These are phyloP conservation scores for Neodidymelliopsis sp. DNA, from an alignment of 2,329 filamentous ascomycete species.

Conservation along the genomic window DNA sequence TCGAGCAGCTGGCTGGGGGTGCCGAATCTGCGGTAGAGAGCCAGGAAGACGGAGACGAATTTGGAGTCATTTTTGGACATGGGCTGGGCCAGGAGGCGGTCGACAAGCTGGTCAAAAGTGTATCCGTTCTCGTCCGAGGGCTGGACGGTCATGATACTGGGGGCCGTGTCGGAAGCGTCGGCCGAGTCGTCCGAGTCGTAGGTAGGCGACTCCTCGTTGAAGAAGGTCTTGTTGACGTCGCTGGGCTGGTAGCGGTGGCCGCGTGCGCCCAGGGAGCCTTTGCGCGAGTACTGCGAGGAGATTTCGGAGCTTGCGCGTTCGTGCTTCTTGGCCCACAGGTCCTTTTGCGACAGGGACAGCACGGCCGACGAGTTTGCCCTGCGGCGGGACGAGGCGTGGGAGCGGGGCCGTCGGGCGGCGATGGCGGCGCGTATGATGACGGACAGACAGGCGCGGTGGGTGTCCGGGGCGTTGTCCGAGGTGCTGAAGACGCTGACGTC, in stretches of 20 bases:
- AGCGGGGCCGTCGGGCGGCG: constrained; percentile 63
- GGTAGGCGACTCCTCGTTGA: constrained; percentile 75
- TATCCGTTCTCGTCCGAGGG: constrained; percentile 67
- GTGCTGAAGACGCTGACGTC: constrained; percentile 75
- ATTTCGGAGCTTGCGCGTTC: constrained; percentile 58
- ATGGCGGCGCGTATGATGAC: constrained; percentile 77
- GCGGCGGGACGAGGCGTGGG: constrained; percentile 49
- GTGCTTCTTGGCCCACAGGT: constrained; percentile 51
- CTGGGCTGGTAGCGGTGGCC: constrained; percentile 47
- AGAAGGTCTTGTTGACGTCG: constrained; percentile 63
- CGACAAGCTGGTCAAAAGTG: constrained; percentile 67
- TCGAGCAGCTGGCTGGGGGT: constrained; percentile 80
- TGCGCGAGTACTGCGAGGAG: constrained; percentile 46
- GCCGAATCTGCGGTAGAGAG: constrained; percentile 92
- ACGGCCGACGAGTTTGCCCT: constrained; percentile 56
- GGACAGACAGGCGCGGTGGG: constrained; percentile 77
- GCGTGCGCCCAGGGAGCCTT: constrained; percentile 36
- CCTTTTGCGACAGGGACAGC: constrained; percentile 49
- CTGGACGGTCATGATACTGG: constrained; percentile 43
- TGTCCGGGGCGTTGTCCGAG: constrained; percentile 73
- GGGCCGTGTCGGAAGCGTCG: constrained; percentile 68
- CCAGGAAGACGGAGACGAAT: constrained; percentile 87
- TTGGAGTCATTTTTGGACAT: constrained; percentile 89
- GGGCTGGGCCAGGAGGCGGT: constrained; percentile 82
- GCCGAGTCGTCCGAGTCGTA: constrained; percentile 72